Base-by-base conservation (phyloP, 108 stramenopile genomes). In the Mediolabrus comicus region DNA sequence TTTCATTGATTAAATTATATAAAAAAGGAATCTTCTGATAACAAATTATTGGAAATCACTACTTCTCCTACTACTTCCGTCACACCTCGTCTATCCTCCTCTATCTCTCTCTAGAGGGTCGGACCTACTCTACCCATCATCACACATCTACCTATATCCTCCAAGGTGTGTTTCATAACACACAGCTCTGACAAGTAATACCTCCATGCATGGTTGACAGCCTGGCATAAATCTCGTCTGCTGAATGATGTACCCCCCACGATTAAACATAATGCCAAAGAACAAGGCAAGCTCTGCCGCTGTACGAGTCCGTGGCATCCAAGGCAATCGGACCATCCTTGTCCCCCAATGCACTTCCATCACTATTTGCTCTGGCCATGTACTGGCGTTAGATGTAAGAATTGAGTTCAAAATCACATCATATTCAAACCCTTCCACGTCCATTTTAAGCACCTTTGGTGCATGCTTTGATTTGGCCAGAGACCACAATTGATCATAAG, bases 261-360 rank as follows among this genome's bases (percentile, higher is more conserved):
- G 24, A 24, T 52, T 68, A 19, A 53, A 84, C 30, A 84, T 12
- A 7, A 14, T 31, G 13, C 62, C 62, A 32, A 74, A 73, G 31
- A 81, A 74, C 22, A 81, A 36, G 13, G 83, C 51, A 36, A 81
- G 39, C 35, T 84, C 83, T 14, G 69, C 65, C 46, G 76, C 66
- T 22, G 8, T 31, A 1, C 75, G n/a, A 22, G 53, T 74, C 10
- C 83, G 62, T 13, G 41, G 33, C 67, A 74, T 74, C 76, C 72
- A 84, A 11, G 39, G 34, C 25, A 84, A 7, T n/a, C 74, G 80
- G 2, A 62, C 55, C 83, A 84, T 84, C 11, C 83, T 56, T 26
- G 76, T 84, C 30, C 49, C 80, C 62, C 63, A 81, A 31, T 84
- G 83, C 3, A 81, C 33, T 61, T 84, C 83, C 72, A 84, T 63